Evolutionary conservation across 495 filamentous ascomycete genomes (phyloP), one percentile per base, ranked within the genome.

Genomic region (Amphirosellinia nigrospora): DNA sequence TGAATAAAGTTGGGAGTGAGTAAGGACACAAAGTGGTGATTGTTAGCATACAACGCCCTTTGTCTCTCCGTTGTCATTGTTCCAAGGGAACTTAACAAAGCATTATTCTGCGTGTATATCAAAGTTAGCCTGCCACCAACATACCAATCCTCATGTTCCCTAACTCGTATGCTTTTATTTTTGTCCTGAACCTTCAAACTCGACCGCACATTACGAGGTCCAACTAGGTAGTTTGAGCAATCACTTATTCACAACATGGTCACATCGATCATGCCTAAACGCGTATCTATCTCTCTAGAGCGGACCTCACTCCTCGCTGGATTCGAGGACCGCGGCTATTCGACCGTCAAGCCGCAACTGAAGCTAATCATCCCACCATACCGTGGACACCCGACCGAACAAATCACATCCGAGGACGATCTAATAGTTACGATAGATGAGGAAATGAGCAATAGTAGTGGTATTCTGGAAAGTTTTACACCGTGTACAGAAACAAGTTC

Each of bases 241-340:
- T 21, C n/a, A 21, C 34, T 38, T 21, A 0, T n/a, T 39, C 32
- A 39, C 9, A 21, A 36, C 0, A 39, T 10, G 21, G 13, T 23
- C 19, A 19, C n/a, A 1, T 46, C 21, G 9, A 48, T 26, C 36
- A 67, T 67, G 36, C 10, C 28, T 34, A 21, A 46, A 21, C 2
- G 10, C 11, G 38, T 19, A 21, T 58, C 38, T 43, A 23, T 30
- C 0, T 52, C 32, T n/a, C 4, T 28, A n/a, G 34, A 66, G n/a
- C 39, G 21, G 3, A 58, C 15, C 16, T 62, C 74, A 46, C 59
- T 77, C 1, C 34, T 77, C 43, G 26, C 21, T 30, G 69, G 63
- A n/a, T 60, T 60, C n/a, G 45, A 36, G n/a, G 11, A n/a, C 16
- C 38, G 15, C 28, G 38, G 46, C 11, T 75, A 73, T 45, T 46